These are phyloP conservation scores for Fragaria vesca DNA, from an alignment of 306 rosid genomes.

Conservation along the genomic window DNA sequence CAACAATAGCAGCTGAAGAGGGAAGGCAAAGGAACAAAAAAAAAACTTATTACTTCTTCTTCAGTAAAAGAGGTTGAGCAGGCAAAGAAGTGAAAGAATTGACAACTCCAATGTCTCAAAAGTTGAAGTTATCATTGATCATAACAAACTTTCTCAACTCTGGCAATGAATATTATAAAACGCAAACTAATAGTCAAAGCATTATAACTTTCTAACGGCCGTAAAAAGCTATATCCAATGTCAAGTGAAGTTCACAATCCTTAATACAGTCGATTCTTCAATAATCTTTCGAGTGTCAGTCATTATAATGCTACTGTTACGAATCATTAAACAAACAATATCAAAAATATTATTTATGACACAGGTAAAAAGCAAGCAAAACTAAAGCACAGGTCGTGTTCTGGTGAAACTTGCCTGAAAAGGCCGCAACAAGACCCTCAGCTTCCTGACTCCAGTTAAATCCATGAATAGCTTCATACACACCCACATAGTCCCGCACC, in stretches of 20 bases:
- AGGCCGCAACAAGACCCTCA: slow-evolving; percentile 63
- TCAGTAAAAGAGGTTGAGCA: not conserved
- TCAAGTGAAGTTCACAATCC: not conserved
- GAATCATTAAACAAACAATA: not conserved
- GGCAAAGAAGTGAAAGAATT: not conserved
- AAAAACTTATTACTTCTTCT: not conserved
- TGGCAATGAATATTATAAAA: not conserved
- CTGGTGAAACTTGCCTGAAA: slow-evolving; percentile 65
- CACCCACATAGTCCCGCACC: slow-evolving; percentile 65
- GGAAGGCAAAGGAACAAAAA: not conserved
- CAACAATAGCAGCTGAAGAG: not conserved
- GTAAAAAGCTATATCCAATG: not conserved
- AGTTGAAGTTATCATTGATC: not conserved
- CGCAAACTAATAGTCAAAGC: not conserved
- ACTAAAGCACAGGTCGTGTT: not conserved
- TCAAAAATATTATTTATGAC: not conserved
- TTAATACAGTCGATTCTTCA: not conserved
- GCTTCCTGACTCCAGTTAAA: slow-evolving; percentile 80
- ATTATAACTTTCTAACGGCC: not conserved
- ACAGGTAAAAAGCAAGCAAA: not conserved
- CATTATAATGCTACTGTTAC: not conserved
- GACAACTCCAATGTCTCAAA: not conserved
- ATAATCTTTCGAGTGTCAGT: not conserved
- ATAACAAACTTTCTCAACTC: not conserved
- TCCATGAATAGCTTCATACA: slow-evolving; percentile 63